Evolutionary conservation across 1,139 yeast genomes (phyloP), one percentile per base, ranked within the genome.

Genomic region (Geotrichum klebahnii): DNA sequence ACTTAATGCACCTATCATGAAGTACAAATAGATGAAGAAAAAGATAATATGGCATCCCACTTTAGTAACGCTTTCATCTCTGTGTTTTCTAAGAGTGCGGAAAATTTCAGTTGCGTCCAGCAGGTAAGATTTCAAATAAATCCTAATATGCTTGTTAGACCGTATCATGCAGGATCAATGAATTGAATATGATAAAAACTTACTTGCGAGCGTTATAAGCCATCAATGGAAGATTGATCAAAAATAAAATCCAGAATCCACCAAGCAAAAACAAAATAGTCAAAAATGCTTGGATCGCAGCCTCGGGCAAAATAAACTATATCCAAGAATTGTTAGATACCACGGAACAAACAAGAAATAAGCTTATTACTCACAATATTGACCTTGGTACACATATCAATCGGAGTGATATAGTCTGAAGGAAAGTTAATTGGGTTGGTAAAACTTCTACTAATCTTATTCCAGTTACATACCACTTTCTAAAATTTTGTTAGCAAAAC

Each of bases 21-120:
- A 82, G 77, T 90, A 92, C 66, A 92, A 79, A 78, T 89, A 90
- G 77, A 80, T 89, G 83, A 92, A 92, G 79, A 92, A 92, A 83
- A 90, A 76, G 64, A 88, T 73, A 62, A 92, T 75, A 68, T 89
- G 94, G 80, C 87, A 88, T 10, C 95, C 96, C 63, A 92, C 79
- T 71, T 92, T 92, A 68, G 85, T 71, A 67, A 90, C 90, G 51
- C 90, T 78, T 71, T 89, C 97, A 69, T 83, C 85, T 80, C 92
- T 92, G 73, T 90, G 96, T 65, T 84, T 86, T 60, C 87, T 80
- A 64, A 92, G 77, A 45, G 97, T 90, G 74, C 97, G 82, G 74
- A 92, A 92, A 64, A 92, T 92, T 72, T 92, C 98, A 44, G 98
- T 92, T 53, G 98, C 98, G 70, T 92, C 98, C 68, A 92, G 80